Base-by-base conservation (phyloP, 2,329 filamentous ascomycete genomes). In the Tympanopsis confertula region DNA sequence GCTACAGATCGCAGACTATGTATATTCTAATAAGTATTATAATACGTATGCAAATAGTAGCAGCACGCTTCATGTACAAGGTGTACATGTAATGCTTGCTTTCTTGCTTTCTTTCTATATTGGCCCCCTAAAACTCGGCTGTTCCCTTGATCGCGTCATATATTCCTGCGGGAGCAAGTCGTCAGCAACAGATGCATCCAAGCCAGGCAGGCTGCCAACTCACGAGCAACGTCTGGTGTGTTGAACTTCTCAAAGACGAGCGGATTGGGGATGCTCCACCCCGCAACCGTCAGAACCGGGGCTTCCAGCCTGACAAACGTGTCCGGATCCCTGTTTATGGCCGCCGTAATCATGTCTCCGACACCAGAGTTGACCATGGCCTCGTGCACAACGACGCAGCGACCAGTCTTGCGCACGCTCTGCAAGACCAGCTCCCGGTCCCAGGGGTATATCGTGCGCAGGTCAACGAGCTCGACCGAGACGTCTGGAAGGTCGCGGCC, bases 361-460 rank as follows among this genome's bases (percentile, higher is more conserved):
- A 94, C 74, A 13, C 88, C 88, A 5, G 83, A 83, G 50, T 94
- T 94, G 45, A 88, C 71, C 82, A 91, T 93, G 40, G 86, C 80
- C 61, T 95, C 88, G 53, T 95, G 88, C 5, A 95, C 88, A 2
- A 95, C 81, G 39, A 95, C 72, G 28, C 83, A 86, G 42, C 86
- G 65, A 0, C 88, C 87, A 1, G 88, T 94, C 66, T 91, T 94
- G 48, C 73, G 75, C 13, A 94, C 88, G 45, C 87, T 94, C 38
- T 80, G 65, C 42, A 94, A 67, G 2, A 95, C 73, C 0, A 82
- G 83, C 53, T 81, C 69, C 50, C 85, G 76, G 55, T 95, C 88
- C 88, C 88, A 95, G 0, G 88, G 88, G 51, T 93, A 94, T 37
- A 95, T 69, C 0, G 88, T 93, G 40, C 87, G 71, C 40, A 95